phyloP scores from a whole-genome alignment of 192 early-diverging fungal species.

The Coemansia sp. region DNA sequence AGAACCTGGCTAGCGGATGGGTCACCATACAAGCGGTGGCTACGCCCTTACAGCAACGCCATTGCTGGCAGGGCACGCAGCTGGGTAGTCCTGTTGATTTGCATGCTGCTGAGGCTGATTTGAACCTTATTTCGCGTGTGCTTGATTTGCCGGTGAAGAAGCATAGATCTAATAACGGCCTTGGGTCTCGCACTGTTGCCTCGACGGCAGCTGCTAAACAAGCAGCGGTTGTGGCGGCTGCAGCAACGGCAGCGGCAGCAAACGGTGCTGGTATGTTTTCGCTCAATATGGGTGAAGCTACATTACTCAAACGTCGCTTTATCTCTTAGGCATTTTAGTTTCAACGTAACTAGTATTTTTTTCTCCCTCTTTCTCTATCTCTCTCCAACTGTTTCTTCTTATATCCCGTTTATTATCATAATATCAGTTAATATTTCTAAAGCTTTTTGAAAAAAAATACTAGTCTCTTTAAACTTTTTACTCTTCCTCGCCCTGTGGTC shows the following conservation, averaged over 20 bases:
- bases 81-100: conserved; percentile 49
- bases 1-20: conserved; percentile 45
- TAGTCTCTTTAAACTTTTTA: too few species aligned
- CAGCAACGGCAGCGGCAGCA: neutral
- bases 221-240: conserved; percentile 3
- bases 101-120: conserved; percentile 43
- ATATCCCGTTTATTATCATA: neutral
- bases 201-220: conserved; percentile 12
- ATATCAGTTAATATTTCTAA: neutral
- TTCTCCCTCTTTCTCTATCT: neutral
- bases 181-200: too few species aligned
- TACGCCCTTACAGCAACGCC: conserved; percentile 46
- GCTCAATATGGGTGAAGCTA: conserved; percentile 51
- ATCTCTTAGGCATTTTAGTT: conserved; percentile 21
- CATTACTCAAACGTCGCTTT: conserved; percentile 47
- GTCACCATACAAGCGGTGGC: conserved; percentile 50
- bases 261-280: conserved; percentile 20
- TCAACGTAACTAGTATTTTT: neutral
- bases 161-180: conserved; percentile 21
- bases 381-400: neutral
- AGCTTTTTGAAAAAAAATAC: neutral
- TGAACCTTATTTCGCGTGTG: conserved; percentile 45
- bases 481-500: conserved; percentile 22
- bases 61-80: conserved; percentile 50
- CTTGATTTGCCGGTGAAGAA: conserved; percentile 47